phyloP scores from a whole-genome alignment of 352 stramenopile genomes.

The Pythium diclinum region DNA sequence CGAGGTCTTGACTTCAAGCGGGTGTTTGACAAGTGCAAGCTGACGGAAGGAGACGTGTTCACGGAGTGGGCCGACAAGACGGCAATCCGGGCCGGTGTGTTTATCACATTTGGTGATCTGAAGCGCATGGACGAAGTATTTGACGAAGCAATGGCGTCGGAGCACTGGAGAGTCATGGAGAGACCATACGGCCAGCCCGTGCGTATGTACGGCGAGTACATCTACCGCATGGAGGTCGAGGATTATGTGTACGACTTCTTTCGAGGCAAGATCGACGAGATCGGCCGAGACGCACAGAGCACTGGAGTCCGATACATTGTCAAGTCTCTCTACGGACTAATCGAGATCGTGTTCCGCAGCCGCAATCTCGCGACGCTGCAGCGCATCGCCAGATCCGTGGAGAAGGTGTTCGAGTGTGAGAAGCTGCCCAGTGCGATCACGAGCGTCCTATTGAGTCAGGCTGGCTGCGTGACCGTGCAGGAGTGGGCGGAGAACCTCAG shows the following conservation, averaged over 20 bases:
- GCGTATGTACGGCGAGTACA: background rate
- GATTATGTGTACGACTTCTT: background rate
- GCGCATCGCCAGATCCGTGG: background rate
- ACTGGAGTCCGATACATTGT: background rate
- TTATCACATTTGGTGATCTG: background rate
- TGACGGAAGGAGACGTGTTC: background rate
- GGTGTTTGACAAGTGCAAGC: background rate
- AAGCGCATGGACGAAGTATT: background rate
- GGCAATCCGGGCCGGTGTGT: background rate
- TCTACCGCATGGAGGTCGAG: background rate
- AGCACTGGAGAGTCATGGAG: background rate
- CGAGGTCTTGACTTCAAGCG: background rate
- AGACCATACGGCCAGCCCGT: background rate
- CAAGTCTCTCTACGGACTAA: background rate
- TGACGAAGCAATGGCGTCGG: background rate
- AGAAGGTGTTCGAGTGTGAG: background rate
- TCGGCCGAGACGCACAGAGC: background rate
- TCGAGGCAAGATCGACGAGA: background rate
- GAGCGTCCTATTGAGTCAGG: background rate
- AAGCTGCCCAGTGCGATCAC: background rate
- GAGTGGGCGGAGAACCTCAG: background rate
- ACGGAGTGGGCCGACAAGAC: conserved; percentile 10
- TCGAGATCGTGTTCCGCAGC: background rate
- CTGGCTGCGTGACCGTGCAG: background rate
- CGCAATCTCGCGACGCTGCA: background rate